A percentile compares a stretch with the other conserved stretches of the same genome.
Evolutionary conservation across 176 grass and related monocot genomes (phyloP).

Genomic region (Zea luxurians): DNA sequence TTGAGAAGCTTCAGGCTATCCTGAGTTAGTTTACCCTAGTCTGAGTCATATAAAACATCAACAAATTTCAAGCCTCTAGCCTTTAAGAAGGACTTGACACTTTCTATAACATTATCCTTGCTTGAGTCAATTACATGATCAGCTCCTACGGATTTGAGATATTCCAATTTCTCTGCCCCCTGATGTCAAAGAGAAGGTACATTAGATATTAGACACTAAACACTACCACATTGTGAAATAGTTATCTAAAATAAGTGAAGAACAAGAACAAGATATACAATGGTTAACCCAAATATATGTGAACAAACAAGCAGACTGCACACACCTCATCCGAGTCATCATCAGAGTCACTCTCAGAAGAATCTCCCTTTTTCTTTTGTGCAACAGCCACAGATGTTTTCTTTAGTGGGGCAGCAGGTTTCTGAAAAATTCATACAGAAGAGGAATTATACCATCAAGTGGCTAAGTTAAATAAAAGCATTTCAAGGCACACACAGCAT

Average conservation of each 20-base stretch:
- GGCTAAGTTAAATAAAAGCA: no score
- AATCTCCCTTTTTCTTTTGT: no score
- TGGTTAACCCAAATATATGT: no score
- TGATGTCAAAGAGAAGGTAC: constrained; percentile 30
- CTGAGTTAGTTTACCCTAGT: constrained; percentile 86
- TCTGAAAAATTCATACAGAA: no score
- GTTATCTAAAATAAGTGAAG: background rate
- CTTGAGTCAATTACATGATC: constrained; percentile 84
- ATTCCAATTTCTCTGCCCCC: constrained; percentile 69
- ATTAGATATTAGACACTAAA: constrained; percentile 5
- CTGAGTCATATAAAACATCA: constrained; percentile 92
- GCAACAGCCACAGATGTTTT: no score
- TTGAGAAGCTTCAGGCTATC: constrained; percentile 94
- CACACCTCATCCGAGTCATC: no score
- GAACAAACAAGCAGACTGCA: no score
- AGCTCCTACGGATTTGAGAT: constrained; percentile 83
- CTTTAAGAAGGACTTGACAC: constrained; percentile 83
- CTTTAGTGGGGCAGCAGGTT: no score
- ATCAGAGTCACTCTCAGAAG: no score
- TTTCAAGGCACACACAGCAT: no score
- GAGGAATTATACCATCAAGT: no score
- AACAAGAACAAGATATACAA: no score
- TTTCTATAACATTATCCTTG: constrained; percentile 75
- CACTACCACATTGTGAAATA: background rate
- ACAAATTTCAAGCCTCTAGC: constrained; percentile 71